Conservation (phyloP, 1,139 yeast genomes). For the Meyerozyma guilliermondii region DNA sequence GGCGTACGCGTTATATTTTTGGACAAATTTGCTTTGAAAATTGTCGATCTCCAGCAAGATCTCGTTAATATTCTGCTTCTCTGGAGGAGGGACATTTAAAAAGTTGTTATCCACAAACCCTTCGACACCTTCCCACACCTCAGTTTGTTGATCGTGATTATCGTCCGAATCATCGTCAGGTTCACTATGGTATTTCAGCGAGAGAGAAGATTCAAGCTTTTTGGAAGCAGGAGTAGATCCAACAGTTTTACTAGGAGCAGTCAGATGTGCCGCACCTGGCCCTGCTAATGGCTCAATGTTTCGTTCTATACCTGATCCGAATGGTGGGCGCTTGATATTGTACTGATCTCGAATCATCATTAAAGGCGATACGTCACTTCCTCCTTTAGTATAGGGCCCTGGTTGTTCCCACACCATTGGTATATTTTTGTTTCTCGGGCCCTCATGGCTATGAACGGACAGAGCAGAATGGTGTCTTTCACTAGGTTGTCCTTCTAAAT, state of each 20-base stretch:
- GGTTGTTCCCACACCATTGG: neutral
- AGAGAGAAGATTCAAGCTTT: neutral
- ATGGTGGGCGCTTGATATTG: neutral
- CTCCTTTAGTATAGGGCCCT: neutral
- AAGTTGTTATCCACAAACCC: neutral
- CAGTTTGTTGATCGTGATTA: neutral
- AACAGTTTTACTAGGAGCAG: neutral
- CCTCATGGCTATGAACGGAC: neutral
- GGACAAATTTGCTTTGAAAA: conserved; percentile 2
- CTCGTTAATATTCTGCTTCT: conserved; percentile 3
- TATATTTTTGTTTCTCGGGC: neutral
- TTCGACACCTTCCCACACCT: neutral
- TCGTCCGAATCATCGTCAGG: conserved; percentile 1
- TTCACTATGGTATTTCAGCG: conserved; percentile 1
- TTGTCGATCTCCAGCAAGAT: conserved; percentile 5
- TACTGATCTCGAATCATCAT: neutral
- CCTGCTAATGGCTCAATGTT: neutral
- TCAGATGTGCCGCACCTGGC: neutral
- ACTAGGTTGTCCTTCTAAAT: neutral
- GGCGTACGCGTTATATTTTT: neutral
- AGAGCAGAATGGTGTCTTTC: neutral
- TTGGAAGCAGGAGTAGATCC: neutral
- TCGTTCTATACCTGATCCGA: neutral
- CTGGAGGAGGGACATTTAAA: neutral
- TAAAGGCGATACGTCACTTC: neutral